Evolutionary conservation across 495 filamentous ascomycete genomes (phyloP), one percentile per base, ranked within the genome.

Genomic region (Talaromyces adpressus): DNA sequence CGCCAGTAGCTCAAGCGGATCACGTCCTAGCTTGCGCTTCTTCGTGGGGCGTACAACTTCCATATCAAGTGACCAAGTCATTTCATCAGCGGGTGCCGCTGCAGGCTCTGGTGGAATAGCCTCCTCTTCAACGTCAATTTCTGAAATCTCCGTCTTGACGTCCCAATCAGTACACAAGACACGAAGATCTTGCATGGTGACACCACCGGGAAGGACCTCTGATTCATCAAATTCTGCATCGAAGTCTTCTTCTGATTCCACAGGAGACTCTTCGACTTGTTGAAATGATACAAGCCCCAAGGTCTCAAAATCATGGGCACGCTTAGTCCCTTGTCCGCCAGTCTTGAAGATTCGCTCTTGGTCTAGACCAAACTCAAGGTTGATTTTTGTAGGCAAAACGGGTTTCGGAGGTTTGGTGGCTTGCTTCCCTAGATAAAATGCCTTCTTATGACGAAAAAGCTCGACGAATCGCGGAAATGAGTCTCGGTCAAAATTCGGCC

Each of bases 111-210:
- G 57, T 7, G 62, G 39, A 3, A 66, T 64, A 25, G 68, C 59
- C 34, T 73, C 64, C 23, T 59, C 68, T 14, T 74, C 72, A 5
- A 75, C 64, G 27, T 78, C 74, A 64, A 67, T 61, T 14, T 67
- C 59, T 22, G 71, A 66, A n/a, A 70, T 54, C 9, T 78, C 72
- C 61, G 88, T 82, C 62, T 81, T 78, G 22, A 80, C 66, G 49
- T 89, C 89, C 91, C 91, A 98, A 71, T 97, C 91, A 56, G 87
- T 82, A 69, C 92, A 97, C 12, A 92, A 81, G 16, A 91, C 81
- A 59, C 87, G 83, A 58, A 98, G 81, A 67, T 97, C 93, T 62
- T 84, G 78, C 69, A 89, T 82, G 5, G 84, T 89, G 41, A 87
- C 82, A 3, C 88, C 91, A 8, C 85, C 89, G 0, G 79, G 79